Evolutionary conservation across 257 asterid genomes (phyloP).

Genomic region (Solanum sparsipilum): DNA sequence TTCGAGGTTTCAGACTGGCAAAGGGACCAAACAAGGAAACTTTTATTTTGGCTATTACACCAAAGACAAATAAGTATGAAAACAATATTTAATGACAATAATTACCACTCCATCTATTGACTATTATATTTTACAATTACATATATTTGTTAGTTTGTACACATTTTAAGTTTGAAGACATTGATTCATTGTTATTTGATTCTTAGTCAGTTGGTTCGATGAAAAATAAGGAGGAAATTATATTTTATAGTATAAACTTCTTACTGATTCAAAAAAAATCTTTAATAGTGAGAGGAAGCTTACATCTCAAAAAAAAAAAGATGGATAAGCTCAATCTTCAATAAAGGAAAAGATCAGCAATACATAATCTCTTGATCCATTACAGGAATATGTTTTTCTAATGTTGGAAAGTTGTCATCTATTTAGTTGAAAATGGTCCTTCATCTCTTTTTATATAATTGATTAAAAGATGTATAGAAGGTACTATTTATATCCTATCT

Average conservation of each 20-base stretch:
- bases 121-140: neutral
- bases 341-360: neutral
- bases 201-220: fast-evolving
- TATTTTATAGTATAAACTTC: too few relatives aligned
- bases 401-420: neutral
- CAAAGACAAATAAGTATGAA: neutral
- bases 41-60: neutral
- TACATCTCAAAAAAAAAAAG: neutral
- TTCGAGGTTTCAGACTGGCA: neutral
- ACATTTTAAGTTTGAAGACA: neutral
- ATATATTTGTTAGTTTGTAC: neutral
- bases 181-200: neutral
- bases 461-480: neutral
- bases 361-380: neutral
- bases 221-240: fast-evolving
- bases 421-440: neutral
- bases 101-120: neutral
- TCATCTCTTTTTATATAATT: neutral
- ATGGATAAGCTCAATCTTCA: neutral
- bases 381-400: neutral
- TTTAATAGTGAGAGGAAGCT: neutral
- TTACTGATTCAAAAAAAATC: too few relatives aligned
- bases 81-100: neutral
- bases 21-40: neutral
- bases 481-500: neutral